Conservation (phyloP, 1,284 basidiomycete species). For the Lignosus rhinocerotis region DNA sequence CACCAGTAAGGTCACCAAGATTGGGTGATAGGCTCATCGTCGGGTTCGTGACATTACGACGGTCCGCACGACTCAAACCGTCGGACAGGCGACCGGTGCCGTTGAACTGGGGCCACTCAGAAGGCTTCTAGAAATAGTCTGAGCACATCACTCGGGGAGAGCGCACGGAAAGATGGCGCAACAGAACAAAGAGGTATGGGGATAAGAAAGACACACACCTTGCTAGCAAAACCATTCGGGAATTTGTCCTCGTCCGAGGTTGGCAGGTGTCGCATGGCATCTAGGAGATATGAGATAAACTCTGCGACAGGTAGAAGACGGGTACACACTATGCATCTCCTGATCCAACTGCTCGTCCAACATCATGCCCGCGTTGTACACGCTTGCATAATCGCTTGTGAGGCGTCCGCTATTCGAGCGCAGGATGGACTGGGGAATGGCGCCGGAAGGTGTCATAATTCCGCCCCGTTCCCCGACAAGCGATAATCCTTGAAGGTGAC, state of each 20-base stretch:
- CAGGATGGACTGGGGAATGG: conserved; percentile 44
- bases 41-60: conserved; percentile 74
- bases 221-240: conserved; percentile 55
- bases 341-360: conserved; percentile 88
- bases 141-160: too few relatives aligned
- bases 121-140: conserved; percentile 63
- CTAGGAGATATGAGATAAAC: conserved; percentile 41
- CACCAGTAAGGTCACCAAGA: conserved; percentile 46
- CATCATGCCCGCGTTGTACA: conserved; percentile 82
- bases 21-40: conserved; percentile 59
- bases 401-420: conserved; percentile 46
- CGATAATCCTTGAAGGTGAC: conserved; percentile 68
- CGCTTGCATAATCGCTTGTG: conserved; percentile 56
- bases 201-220: conserved; percentile 48
- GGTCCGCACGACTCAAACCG: conserved; percentile 53
- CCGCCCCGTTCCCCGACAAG: conserved; percentile 59
- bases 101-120: conserved; percentile 93
- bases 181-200: not conserved
- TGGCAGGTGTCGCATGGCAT: conserved; percentile 89
- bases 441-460: conserved; percentile 24
- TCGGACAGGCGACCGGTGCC: conserved; percentile 62
- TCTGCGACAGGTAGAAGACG: conserved; percentile 5
- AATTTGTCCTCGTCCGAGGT: conserved; percentile 93
- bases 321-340: conserved; percentile 81
- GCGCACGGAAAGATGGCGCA: too few relatives aligned